These are phyloP conservation scores for Bryoglossum gracile DNA, from an alignment of 495 filamentous ascomycete genomes.

Conservation along the genomic window DNA sequence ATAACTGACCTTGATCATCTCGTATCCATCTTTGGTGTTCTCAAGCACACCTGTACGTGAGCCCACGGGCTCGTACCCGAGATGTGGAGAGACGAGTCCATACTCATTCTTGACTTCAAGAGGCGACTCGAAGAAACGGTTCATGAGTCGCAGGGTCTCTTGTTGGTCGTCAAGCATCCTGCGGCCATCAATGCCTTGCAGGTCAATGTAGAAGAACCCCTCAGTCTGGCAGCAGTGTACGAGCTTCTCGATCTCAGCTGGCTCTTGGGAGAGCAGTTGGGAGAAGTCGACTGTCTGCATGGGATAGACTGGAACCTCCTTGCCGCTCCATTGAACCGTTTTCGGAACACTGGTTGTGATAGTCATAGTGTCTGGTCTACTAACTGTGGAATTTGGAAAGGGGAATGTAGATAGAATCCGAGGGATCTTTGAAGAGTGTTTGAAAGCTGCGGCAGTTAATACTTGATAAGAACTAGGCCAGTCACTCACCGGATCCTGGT, in stretches of 20 bases:
- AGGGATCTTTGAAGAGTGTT: background rate
- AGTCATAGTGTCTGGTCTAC: slow-evolving; percentile 29
- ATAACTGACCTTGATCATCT: slow-evolving; percentile 43
- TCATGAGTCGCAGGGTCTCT: slow-evolving; percentile 43
- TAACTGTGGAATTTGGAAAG: background rate
- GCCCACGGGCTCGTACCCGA: slow-evolving; percentile 46
- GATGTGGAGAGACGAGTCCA: slow-evolving; percentile 38
- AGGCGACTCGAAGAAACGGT: slow-evolving; percentile 43
- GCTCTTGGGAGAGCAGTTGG: slow-evolving; percentile 41
- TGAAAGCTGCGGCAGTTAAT: background rate
- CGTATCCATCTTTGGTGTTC: slow-evolving; percentile 45
- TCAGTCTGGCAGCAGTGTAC: slow-evolving; percentile 39
- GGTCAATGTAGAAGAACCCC: slow-evolving; percentile 52
- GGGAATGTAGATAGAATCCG: background rate
- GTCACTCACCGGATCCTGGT: background rate
- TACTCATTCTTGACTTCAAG: slow-evolving; percentile 44
- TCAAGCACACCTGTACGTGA: slow-evolving; percentile 40
- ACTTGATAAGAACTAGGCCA: background rate
- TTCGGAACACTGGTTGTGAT: slow-evolving; percentile 32
- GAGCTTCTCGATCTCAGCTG: slow-evolving; percentile 41
- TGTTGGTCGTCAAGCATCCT: slow-evolving; percentile 39
- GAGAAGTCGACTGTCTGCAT: slow-evolving; percentile 42
- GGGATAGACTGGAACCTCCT: slow-evolving; percentile 42
- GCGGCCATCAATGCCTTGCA: slow-evolving; percentile 40
- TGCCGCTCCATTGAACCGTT: slow-evolving; percentile 44